phyloP scores from a whole-genome alignment of 2,329 filamentous ascomycete species.

The Verticillium isaacii region DNA sequence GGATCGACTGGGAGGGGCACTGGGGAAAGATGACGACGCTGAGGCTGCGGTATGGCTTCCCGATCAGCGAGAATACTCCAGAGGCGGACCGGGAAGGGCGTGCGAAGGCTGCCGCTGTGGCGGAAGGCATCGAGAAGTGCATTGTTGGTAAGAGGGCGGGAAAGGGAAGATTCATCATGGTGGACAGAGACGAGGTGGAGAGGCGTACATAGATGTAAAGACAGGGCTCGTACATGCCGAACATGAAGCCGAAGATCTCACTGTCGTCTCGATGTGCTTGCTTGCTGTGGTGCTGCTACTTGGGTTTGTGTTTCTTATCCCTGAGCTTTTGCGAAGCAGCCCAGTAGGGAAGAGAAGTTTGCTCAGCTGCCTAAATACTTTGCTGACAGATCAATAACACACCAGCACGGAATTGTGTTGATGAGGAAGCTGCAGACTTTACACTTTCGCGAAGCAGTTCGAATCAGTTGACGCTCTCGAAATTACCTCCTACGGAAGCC shows the following conservation, averaged over 20 bases:
- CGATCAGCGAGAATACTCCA: constrained; percentile 25
- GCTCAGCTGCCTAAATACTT: no score
- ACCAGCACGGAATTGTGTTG: no score
- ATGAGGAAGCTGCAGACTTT: no score
- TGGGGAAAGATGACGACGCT: constrained; percentile 49
- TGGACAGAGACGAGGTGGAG: constrained; percentile 33
- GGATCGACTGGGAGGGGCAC: constrained; percentile 47
- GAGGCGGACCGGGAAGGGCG: constrained; percentile 26
- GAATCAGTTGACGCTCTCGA: no score
- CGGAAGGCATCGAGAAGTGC: constrained; percentile 40
- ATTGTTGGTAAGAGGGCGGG: constrained; percentile 41
- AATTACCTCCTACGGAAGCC: no score
- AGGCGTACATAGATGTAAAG: neutral
- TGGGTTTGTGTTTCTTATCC: no score
- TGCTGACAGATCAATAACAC: no score
- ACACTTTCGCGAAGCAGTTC: no score
- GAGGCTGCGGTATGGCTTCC: constrained; percentile 40
- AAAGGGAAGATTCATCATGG: constrained; percentile 42
- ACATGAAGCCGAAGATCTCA: neutral
- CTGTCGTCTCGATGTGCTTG: neutral
- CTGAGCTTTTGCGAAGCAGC: no score
- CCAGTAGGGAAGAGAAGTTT: no score
- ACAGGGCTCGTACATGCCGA: neutral
- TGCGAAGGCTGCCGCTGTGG: constrained; percentile 30
- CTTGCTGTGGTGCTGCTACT: no score